Conservation (phyloP, 768 basidiomycete genomes). For the Mycena metata region DNA sequence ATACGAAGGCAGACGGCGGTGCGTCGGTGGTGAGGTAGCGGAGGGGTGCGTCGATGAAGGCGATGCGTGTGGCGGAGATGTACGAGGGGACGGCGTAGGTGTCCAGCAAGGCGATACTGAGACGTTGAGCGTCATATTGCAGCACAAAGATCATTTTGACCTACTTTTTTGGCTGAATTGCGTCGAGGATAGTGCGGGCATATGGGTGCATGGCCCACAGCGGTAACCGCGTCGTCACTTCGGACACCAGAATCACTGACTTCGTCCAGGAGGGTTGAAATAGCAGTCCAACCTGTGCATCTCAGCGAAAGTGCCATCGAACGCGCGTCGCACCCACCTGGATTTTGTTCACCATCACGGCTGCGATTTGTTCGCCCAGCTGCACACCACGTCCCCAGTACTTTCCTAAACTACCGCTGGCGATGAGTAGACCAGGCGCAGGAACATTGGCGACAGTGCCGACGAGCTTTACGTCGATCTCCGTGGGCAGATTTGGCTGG, state of each 20-base stretch:
- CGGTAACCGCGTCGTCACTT: conserved; percentile 63
- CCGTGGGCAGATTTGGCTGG: conserved; percentile 25
- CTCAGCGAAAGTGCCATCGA: background rate
- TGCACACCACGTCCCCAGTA: conserved; percentile 66
- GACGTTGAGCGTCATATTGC: background rate
- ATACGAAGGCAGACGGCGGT: conserved; percentile 7
- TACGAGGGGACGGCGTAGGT: conserved; percentile 66
- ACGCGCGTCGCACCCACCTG: conserved; percentile 52
- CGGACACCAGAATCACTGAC: conserved; percentile 65
- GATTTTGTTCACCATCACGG: conserved; percentile 58
- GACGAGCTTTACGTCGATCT: conserved; percentile 53
- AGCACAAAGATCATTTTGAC: conserved; percentile 17
- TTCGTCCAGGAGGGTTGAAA: conserved; percentile 66
- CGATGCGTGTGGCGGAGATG: conserved; percentile 51
- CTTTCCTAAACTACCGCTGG: conserved; percentile 59
- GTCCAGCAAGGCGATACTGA: conserved; percentile 66
- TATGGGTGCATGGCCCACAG: conserved; percentile 65
- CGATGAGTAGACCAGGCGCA: conserved; percentile 56
- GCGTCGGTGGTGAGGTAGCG: conserved; percentile 61
- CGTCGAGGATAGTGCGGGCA: conserved; percentile 56
- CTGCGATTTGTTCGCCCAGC: conserved; percentile 66
- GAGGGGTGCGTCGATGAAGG: conserved; percentile 61
- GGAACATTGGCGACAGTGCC: conserved; percentile 47
- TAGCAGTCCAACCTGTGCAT: conserved; percentile 61
- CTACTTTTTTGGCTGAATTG: conserved; percentile 63